phyloP scores from a whole-genome alignment of 2,329 filamentous ascomycete species.

The Esteya vermicola region DNA sequence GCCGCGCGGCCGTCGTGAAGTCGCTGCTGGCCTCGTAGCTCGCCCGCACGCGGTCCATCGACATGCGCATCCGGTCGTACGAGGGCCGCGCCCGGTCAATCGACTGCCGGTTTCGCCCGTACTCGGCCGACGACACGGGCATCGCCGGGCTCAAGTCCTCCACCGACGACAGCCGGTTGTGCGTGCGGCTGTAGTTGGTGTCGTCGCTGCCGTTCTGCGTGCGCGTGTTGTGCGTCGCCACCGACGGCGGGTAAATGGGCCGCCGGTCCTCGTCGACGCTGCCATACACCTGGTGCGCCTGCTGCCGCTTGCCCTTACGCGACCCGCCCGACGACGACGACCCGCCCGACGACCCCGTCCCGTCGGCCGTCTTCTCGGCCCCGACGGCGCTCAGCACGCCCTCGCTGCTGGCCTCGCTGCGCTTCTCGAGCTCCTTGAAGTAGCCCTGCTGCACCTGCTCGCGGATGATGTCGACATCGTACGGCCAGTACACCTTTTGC shows the following conservation, averaged over 20 bases:
- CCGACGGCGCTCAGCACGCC: conserved; percentile 16
- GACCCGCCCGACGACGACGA: conserved; percentile 44
- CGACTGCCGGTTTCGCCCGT: conserved; percentile 20
- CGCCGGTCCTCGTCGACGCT: conserved; percentile 75
- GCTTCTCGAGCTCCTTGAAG: conserved; percentile 52
- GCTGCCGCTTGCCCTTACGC: conserved; percentile 37
- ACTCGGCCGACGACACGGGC: conserved; percentile 24
- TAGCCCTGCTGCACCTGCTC: conserved; percentile 77
- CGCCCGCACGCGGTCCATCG: conserved; percentile 71
- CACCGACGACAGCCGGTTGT: conserved; percentile 7
- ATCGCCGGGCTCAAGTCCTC: conserved; percentile 51
- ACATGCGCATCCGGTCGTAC: conserved; percentile 75
- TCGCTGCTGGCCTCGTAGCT: conserved; percentile 83
- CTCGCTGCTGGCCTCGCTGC: conserved; percentile 14
- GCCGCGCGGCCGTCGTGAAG: conserved; percentile 77
- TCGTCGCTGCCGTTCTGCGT: conserved; percentile 90
- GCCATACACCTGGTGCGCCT: conserved; percentile 36
- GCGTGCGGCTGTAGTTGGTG: conserved; percentile 50
- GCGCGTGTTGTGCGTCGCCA: conserved; percentile 67
- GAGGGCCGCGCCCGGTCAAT: conserved; percentile 62
- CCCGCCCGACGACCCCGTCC: conserved; percentile 5
- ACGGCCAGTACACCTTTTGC: conserved; percentile 88
- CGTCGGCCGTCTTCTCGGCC: conserved; percentile 30
- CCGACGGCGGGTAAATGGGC: conserved; percentile 86
- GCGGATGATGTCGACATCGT: conserved; percentile 88